Evolutionary conservation across 495 filamentous ascomycete species (phyloP).

Genomic region (Neurospora sp.): DNA sequence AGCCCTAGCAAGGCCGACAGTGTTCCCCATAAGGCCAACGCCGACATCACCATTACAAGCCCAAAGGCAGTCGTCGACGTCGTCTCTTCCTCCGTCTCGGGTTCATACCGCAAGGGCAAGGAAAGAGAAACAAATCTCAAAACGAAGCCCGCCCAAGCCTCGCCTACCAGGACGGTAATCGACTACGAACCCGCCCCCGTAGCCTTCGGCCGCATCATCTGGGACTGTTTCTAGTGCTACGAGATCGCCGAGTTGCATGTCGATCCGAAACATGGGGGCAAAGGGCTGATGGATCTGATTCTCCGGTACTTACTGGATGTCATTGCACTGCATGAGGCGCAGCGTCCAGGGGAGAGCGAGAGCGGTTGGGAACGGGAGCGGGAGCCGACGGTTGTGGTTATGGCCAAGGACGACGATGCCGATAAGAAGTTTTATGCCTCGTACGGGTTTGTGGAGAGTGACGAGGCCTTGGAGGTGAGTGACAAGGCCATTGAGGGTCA

Average conservation of each 20-base stretch:
- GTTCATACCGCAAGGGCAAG: slow-evolving; percentile 16
- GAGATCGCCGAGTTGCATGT: slow-evolving; percentile 31
- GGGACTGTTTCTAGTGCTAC: slow-evolving; percentile 46
- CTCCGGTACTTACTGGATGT: background rate
- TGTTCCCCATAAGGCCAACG: background rate
- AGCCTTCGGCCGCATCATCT: slow-evolving; percentile 43
- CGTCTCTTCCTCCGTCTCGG: slow-evolving; percentile 22
- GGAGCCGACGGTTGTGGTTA: background rate
- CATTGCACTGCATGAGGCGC: background rate
- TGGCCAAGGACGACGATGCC: background rate
- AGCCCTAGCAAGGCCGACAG: too few species aligned
- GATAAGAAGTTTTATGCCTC: background rate
- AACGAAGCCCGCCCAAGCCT: slow-evolving; percentile 24
- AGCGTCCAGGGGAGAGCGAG: background rate
- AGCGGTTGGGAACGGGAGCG: background rate
- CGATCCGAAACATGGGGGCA: background rate
- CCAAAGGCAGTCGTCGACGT: slow-evolving; percentile 7
- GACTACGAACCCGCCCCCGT: slow-evolving; percentile 13
- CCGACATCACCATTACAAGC: background rate
- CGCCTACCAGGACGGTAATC: background rate
- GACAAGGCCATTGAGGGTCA: background rate
- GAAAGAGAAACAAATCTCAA: slow-evolving; percentile 19
- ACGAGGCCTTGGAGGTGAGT: background rate
- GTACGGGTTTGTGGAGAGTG: background rate
- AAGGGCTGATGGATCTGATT: background rate